Base-by-base conservation (phyloP, 2,329 filamentous ascomycete genomes). In the Beauveria australis region DNA sequence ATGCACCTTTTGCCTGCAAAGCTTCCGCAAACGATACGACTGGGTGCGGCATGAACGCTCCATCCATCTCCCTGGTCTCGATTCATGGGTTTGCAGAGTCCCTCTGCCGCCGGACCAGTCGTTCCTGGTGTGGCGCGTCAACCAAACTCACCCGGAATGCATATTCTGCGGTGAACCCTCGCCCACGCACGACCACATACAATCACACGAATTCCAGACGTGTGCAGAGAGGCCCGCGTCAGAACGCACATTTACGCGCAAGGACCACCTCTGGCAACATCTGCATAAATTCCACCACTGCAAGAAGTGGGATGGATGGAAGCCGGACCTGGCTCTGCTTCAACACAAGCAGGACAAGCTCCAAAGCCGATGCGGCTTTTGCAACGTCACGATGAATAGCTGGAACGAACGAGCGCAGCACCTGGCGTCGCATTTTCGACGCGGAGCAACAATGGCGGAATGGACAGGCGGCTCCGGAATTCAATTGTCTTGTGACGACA, bases 301-400 rank as follows among this genome's bases (percentile, higher is more conserved):
- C 64, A 79, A 79, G 70, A 76, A 60, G 64, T 78, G 65, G 76
- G 75, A 69, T 4, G 74, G 75, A 71, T 85, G 81, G 80, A 83
- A 63, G 69, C 74, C 71, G 2, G 69, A 76, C 37, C 64, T 76
- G 28, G 66, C 67, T 33, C 61, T 73, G 47, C 65, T 75, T 5
- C 71, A 70, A 46, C 68, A 69, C 59, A 64, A 67, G 10, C 66
- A 73, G 52, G 70, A 70, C 37, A 60, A 51, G 1, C 47, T 71
- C 5, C 59, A 64, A 18, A 71, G 69, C 44, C 65, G 64, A 18
- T 72, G 70, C 57, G 70, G 70, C 4, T 72, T 72, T 56, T 72
- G 70, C 56, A 63, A 66, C 19, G 55, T 63, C 1, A 47, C 41
- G 4, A 64, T 70, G 63, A 63, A 64, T 1, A 69, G 65, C 47